Conservation (phyloP, 2,329 filamentous ascomycete species). For the Aspergillus aculeatinus region DNA sequence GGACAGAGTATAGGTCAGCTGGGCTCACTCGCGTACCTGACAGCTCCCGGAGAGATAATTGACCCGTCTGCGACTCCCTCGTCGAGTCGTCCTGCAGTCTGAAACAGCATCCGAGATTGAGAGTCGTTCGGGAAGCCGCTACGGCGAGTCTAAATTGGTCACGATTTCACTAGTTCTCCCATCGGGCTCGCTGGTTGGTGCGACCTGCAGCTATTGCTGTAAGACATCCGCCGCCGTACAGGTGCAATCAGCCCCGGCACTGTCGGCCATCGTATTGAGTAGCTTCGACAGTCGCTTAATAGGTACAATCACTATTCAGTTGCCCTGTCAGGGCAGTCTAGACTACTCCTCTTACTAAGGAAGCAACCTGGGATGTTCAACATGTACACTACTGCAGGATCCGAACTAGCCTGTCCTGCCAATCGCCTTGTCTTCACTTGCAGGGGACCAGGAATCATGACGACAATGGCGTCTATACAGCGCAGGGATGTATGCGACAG, state of each 20-base stretch:
- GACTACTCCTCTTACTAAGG: neutral
- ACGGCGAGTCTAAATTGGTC: slow-evolving; percentile 10
- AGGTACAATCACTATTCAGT: neutral
- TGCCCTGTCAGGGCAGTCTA: neutral
- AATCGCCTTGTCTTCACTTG: neutral
- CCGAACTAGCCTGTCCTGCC: neutral
- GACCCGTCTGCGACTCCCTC: neutral
- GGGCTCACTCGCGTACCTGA: neutral
- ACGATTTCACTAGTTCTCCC: neutral
- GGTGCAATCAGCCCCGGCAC: neutral
- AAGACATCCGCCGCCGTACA: slow-evolving; percentile 13
- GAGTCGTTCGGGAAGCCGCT: slow-evolving; percentile 4
- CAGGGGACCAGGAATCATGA: neutral
- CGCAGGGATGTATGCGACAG: neutral
- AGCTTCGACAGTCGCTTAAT: neutral
- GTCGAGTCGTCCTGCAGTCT: neutral
- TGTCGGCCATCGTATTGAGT: neutral
- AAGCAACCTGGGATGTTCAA: neutral
- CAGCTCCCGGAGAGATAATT: neutral
- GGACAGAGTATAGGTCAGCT: neutral
- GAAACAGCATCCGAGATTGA: neutral
- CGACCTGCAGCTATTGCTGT: slow-evolving; percentile 6
- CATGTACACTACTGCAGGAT: neutral
- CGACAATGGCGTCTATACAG: neutral
- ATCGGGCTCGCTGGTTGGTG: slow-evolving; percentile 7